These are phyloP conservation scores for Rubia balearica DNA, from an alignment of 305 asterid species.

Conservation along the genomic window DNA sequence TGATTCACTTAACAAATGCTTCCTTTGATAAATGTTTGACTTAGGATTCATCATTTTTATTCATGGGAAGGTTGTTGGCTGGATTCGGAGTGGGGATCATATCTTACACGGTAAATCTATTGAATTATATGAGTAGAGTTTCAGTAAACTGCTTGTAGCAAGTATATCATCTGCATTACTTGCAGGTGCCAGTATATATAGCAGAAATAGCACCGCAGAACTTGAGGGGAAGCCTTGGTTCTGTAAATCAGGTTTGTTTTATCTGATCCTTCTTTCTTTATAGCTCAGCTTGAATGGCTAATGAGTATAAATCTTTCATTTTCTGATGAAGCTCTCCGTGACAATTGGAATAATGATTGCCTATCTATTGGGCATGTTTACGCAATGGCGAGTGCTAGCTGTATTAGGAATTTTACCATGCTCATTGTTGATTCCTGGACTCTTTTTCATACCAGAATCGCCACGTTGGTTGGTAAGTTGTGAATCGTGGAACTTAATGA, in stretches of 20 bases:
- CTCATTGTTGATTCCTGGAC: conserved; percentile 70
- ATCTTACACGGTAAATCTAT: conserved; percentile 60
- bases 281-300: background rate
- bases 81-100: conserved; percentile 91
- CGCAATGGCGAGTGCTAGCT: conserved; percentile 74
- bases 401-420: conserved; percentile 74
- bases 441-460: conserved; percentile 83
- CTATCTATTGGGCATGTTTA: conserved; percentile 64
- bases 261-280: background rate
- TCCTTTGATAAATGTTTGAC: background rate
- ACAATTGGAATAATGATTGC: conserved; percentile 83
- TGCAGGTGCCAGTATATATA: conserved; percentile 84
- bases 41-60: conserved; percentile 79
- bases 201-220: conserved; percentile 89
- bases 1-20: background rate
- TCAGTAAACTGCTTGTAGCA: background rate
- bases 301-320: background rate
- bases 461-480: conserved; percentile 92
- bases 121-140: background rate
- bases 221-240: conserved; percentile 82
- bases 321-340: conserved; percentile 51
- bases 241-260: conserved; percentile 63
- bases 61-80: conserved; percentile 81
- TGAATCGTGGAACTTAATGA: conserved; percentile 14
- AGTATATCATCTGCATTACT: background rate